Percentiles rank a stretch among this genome's conserved stretches.
Evolutionary conservation across 768 basidiomycete species (phyloP).

Genomic region (Glaciozyma martinii): DNA sequence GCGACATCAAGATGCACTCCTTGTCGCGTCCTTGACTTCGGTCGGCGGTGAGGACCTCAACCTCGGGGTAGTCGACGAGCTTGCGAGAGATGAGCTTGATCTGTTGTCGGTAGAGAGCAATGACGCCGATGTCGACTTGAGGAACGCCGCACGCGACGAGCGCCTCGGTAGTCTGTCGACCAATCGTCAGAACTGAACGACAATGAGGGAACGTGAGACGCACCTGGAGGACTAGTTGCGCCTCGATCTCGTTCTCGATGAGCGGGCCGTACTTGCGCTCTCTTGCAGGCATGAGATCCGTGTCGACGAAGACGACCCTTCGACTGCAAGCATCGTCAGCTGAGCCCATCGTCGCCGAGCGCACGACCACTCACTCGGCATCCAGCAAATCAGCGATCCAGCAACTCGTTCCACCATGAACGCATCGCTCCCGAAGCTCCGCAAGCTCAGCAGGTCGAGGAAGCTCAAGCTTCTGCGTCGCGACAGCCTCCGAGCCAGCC

Average conservation of each 20-base stretch:
- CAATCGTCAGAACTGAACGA: neutral
- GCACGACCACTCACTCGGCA: constrained; percentile 3
- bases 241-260: constrained; percentile 81
- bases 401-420: neutral
- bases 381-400: constrained; percentile 24
- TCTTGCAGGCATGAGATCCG: constrained; percentile 64
- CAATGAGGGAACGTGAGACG: neutral
- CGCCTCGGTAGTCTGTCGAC: constrained; percentile 55
- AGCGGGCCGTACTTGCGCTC: constrained; percentile 80
- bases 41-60: constrained; percentile 41
- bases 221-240: constrained; percentile 44
- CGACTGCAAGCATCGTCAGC: constrained; percentile 46
- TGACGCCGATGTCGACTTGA: constrained; percentile 68
- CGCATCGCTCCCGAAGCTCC: neutral
- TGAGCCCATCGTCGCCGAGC: neutral
- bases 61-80: constrained; percentile 48
- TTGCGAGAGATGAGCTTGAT: constrained; percentile 74
- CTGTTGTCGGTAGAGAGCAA: constrained; percentile 90
- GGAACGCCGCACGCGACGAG: constrained; percentile 57
- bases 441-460: constrained; percentile 47
- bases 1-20: constrained; percentile 83
- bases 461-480: constrained; percentile 51
- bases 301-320: constrained; percentile 88
- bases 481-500: constrained; percentile 69
- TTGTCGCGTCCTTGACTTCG: constrained; percentile 53